Evolutionary conservation across 1,284 basidiomycete species (phyloP).

Genomic region (Pisolithus thermaeus): DNA sequence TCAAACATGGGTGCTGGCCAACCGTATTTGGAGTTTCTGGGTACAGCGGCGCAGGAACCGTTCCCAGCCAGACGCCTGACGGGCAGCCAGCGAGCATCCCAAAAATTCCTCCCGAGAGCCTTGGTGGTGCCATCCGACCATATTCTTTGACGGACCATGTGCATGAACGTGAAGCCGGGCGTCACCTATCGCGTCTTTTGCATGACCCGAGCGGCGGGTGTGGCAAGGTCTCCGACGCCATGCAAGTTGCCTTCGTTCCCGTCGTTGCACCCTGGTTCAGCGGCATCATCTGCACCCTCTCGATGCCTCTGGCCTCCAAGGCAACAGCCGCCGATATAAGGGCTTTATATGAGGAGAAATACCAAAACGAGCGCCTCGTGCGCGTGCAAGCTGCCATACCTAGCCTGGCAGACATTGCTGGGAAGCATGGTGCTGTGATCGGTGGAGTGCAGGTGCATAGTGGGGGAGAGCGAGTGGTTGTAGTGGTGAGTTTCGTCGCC

Average conservation of each 20-base stretch:
- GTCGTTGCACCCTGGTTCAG: conserved; percentile 93
- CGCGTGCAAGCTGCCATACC: conserved; percentile 64
- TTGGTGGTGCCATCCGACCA: conserved; percentile 74
- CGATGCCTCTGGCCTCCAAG: conserved; percentile 67
- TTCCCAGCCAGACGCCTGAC: conserved; percentile 52
- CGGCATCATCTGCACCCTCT: conserved; percentile 86
- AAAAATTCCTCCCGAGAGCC: conserved; percentile 76
- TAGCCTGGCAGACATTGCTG: conserved; percentile 71
- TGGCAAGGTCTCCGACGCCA: conserved; percentile 13
- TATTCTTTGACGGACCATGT: conserved; percentile 97
- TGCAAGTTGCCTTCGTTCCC: conserved; percentile 86
- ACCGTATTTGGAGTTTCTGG: conserved; percentile 93
- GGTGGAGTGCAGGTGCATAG: conserved; percentile 95
- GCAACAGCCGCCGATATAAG: conserved; percentile 69
- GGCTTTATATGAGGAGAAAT: conserved; percentile 75
- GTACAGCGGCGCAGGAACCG: conserved; percentile 92
- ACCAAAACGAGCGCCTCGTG: conserved; percentile 72
- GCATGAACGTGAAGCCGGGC: conserved; percentile 91
- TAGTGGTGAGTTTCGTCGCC: conserved; percentile 59
- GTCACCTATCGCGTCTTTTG: conserved; percentile 71
- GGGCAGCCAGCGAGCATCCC: conserved; percentile 73
- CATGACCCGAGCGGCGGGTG: conserved; percentile 5
- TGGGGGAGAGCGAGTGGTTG: conserved; percentile 82
- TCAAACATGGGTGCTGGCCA: conserved; percentile 64
- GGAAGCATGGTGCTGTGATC: conserved; percentile 84